Percentiles rank a stretch among this genome's conserved stretches.
Evolutionary conservation across 2,329 filamentous ascomycete genomes (phyloP).

Genomic region (Lasiodiplodia gonubiensis): DNA sequence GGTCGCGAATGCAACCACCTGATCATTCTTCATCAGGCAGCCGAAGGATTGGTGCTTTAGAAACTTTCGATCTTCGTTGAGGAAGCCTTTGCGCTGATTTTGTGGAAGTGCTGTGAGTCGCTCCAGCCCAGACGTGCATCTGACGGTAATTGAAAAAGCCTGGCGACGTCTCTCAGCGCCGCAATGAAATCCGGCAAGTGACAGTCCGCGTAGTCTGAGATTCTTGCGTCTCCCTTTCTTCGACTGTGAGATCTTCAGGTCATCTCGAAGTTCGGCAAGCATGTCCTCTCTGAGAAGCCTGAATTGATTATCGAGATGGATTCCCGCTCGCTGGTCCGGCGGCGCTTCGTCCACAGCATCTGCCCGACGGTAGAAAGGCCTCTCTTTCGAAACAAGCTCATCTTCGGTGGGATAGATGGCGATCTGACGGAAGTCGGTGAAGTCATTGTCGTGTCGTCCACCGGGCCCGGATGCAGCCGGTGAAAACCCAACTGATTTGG

Average conservation of each 20-base stretch:
- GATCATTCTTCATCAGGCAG: conserved; percentile 59
- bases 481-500: conserved; percentile 35
- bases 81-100: conserved; percentile 50
- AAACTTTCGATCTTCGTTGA: conserved; percentile 55
- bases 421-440: conserved; percentile 64
- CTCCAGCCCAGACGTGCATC: conserved; percentile 52
- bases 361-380: conserved; percentile 62
- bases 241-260: conserved; percentile 59
- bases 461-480: conserved; percentile 52
- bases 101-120: conserved; percentile 44
- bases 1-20: conserved; percentile 65
- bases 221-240: conserved; percentile 49
- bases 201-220: conserved; percentile 49
- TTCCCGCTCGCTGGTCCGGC: conserved; percentile 46
- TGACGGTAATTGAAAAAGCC: conserved; percentile 48
- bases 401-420: conserved; percentile 69
- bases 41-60: conserved; percentile 67
- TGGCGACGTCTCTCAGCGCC: conserved; percentile 33
- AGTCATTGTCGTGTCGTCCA: conserved; percentile 77
- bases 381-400: conserved; percentile 62
- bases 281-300: conserved; percentile 74
- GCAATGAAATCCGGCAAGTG: conserved; percentile 48
- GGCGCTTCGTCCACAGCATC: conserved; percentile 56
- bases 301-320: conserved; percentile 73
- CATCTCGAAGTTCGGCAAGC: conserved; percentile 68